Percentiles rank a stretch among this genome's conserved stretches.
Conservation (phyloP, 139 green algal genomes). For the Gonium pectorale region DNA sequence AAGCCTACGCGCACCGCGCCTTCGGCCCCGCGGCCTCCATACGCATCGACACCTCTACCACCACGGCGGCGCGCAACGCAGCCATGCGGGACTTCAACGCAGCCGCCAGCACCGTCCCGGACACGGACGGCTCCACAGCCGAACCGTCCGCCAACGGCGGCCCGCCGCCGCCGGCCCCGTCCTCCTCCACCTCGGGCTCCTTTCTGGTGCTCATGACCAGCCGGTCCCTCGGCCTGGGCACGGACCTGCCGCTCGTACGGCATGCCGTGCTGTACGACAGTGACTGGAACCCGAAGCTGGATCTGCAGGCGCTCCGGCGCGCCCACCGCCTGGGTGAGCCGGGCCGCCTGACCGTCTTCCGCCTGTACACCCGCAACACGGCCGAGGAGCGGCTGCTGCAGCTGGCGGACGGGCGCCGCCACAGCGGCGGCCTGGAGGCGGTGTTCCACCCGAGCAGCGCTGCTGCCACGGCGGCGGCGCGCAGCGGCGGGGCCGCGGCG, state of each 20-base stretch:
- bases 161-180: not conserved
- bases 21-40: slow-evolving; percentile 54
- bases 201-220: slow-evolving; percentile 76
- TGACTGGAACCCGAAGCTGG: slow-evolving; percentile 80
- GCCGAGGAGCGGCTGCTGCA: slow-evolving; percentile 74
- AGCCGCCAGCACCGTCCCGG: not conserved
- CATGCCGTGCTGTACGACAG: slow-evolving; percentile 77
- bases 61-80: slow-evolving; percentile 55
- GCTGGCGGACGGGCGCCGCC: slow-evolving; percentile 52
- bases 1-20: slow-evolving; percentile 49
- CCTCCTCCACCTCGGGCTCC: not conserved
- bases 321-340: slow-evolving; percentile 56
- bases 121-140: not conserved
- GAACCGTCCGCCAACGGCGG: not conserved
- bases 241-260: slow-evolving; percentile 68
- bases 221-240: slow-evolving; percentile 77
- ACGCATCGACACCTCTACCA: slow-evolving; percentile 65
- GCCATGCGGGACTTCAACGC: slow-evolving; percentile 71
- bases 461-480: slow-evolving; percentile 35
- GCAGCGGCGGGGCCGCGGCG: not conserved
- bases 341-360: slow-evolving; percentile 9
- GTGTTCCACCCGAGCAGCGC: slow-evolving; percentile 60
- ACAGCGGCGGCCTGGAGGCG: slow-evolving; percentile 49
- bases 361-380: slow-evolving; percentile 61
- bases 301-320: slow-evolving; percentile 75